Conservation (phyloP, 2,329 filamentous ascomycete species). For the Aspergillus sp. region DNA sequence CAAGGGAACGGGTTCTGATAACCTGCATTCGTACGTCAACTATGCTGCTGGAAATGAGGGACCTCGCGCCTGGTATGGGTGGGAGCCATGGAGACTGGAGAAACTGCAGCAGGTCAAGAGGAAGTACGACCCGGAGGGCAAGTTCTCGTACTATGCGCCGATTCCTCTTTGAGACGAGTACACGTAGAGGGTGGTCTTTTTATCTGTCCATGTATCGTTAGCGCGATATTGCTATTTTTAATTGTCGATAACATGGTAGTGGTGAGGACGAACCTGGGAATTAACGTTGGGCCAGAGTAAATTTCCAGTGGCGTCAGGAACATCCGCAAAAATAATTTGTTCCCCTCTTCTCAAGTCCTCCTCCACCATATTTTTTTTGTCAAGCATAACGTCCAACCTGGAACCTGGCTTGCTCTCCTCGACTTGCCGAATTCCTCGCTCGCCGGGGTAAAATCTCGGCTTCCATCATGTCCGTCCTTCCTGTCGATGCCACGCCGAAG, state of each 20-base stretch:
- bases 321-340: constrained; percentile 2
- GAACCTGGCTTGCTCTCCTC: constrained; percentile 39
- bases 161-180: constrained; percentile 2
- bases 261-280: background rate
- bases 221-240: background rate
- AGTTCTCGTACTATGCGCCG: constrained; percentile 9
- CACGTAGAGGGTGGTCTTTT: background rate
- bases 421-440: constrained; percentile 41
- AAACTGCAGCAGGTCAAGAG: constrained; percentile 38
- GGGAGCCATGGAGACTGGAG: constrained; percentile 50
- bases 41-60: constrained; percentile 53
- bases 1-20: constrained; percentile 31
- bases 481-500: constrained; percentile 28
- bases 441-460: constrained; percentile 34
- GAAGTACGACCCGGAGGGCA: constrained; percentile 28
- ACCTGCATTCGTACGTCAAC: constrained; percentile 50
- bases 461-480: constrained; percentile 40
- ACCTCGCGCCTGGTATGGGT: constrained; percentile 47
- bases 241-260: background rate
- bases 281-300: background rate
- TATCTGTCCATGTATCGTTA: background rate
- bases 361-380: background rate
- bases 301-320: constrained; percentile 7
- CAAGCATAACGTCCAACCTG: background rate
- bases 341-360: background rate